A percentile compares a stretch with the other conserved stretches of the same genome.
phyloP scores from a whole-genome alignment of 2,329 filamentous ascomycete species.

The Drechslerella dactyloides region DNA sequence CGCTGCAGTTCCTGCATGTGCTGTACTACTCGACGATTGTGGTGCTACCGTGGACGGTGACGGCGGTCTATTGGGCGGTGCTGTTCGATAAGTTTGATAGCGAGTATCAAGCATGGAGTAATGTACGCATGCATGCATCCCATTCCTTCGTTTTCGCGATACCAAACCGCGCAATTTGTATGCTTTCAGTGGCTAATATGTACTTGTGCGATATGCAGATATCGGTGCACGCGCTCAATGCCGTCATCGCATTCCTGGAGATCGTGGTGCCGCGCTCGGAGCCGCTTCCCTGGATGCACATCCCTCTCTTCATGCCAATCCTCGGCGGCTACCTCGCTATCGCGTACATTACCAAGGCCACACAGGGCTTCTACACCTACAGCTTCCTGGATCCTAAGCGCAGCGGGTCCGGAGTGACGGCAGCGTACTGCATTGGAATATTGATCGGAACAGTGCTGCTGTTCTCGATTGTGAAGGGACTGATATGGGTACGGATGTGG shows the following conservation, averaged over 20 bases:
- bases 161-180: background rate
- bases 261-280: constrained; percentile 71
- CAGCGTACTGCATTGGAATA: constrained; percentile 70
- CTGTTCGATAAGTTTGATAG: constrained; percentile 64
- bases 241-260: constrained; percentile 76
- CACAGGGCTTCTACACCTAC: constrained; percentile 78
- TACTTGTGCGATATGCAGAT: constrained; percentile 59
- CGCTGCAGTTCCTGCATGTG: constrained; percentile 70
- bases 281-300: constrained; percentile 69
- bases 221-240: constrained; percentile 77
- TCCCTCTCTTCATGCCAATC: constrained; percentile 72
- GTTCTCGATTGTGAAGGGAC: constrained; percentile 63
- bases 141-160: constrained; percentile 10
- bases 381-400: constrained; percentile 71
- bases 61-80: constrained; percentile 72
- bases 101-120: constrained; percentile 65
- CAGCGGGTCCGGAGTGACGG: constrained; percentile 65
- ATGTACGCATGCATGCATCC: constrained; percentile 56
- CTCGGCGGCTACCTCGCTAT: constrained; percentile 74
- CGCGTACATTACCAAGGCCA: constrained; percentile 74
- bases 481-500: constrained; percentile 64
- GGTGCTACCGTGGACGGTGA: constrained; percentile 72
- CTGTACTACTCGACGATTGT: constrained; percentile 70
- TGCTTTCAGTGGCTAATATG: constrained; percentile 24
- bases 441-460: constrained; percentile 63